These are phyloP conservation scores for Elsinoe perseae DNA, from an alignment of 2,329 filamentous ascomycete species.

Conservation along the genomic window DNA sequence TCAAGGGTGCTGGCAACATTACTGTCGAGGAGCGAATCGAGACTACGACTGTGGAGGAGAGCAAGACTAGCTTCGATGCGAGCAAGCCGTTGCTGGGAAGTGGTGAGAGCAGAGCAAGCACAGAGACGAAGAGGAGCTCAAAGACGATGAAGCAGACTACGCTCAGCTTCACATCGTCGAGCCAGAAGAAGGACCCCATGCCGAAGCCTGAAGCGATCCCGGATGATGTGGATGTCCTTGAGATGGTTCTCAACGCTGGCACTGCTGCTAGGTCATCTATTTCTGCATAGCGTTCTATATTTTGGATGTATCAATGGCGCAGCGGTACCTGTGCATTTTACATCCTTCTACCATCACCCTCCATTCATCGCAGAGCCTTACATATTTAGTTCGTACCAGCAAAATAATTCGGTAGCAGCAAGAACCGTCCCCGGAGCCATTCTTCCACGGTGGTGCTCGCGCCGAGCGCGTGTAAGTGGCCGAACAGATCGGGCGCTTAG, in stretches of 20 bases:
- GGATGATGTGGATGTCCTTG: conserved; percentile 12
- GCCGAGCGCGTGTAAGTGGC: no score
- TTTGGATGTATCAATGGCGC: background rate
- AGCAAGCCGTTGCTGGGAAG: background rate
- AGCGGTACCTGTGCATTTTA: no score
- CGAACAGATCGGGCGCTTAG: no score
- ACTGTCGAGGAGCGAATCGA: background rate
- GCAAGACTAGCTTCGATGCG: background rate
- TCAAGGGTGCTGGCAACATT: conserved; percentile 4
- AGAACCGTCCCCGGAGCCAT: no score
- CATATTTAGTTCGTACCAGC: no score
- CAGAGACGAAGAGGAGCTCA: conserved; percentile 5
- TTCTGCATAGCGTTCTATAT: background rate
- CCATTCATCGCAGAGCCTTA: no score
- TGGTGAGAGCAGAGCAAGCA: background rate
- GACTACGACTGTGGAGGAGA: background rate
- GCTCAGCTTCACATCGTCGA: conserved; percentile 4
- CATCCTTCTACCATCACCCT: no score
- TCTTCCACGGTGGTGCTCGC: no score
- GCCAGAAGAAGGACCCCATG: background rate
- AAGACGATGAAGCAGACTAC: conserved; percentile 15
- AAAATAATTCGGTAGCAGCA: no score
- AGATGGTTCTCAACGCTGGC: conserved; percentile 11
- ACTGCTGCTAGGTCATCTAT: conserved; percentile 4
- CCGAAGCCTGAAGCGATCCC: background rate